Percentiles rank a stretch among this genome's conserved stretches.
Evolutionary conservation across 1,139 yeast species (phyloP).

Genomic region (Nakaseomyces sp.): DNA sequence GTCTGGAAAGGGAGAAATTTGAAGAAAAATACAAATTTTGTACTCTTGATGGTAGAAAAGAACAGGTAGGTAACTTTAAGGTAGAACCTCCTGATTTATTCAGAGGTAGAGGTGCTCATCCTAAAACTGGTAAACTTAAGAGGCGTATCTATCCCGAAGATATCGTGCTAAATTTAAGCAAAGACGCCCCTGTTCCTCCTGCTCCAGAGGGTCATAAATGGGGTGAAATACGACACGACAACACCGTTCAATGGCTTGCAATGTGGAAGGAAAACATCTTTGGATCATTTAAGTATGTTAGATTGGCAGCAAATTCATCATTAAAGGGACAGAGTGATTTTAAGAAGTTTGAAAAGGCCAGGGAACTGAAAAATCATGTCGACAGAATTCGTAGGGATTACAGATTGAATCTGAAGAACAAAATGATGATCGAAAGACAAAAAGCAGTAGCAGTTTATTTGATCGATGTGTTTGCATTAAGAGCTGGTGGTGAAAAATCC

Average conservation of each 20-base stretch:
- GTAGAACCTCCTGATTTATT: constrained; percentile 95
- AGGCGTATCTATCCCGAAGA: constrained; percentile 83
- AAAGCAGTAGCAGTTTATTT: constrained; percentile 90
- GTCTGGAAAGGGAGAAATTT: constrained; percentile 59
- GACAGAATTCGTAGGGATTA: constrained; percentile 71
- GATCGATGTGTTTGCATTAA: constrained; percentile 87
- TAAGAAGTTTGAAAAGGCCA: constrained; percentile 88
- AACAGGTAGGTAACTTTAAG: constrained; percentile 86
- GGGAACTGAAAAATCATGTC: constrained; percentile 68
- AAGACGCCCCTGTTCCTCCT: constrained; percentile 61
- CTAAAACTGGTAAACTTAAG: constrained; percentile 84
- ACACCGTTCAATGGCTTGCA: constrained; percentile 91
- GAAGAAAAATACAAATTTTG: constrained; percentile 84
- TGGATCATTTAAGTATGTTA: constrained; percentile 74
- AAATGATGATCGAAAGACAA: constrained; percentile 78
- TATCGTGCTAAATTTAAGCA: constrained; percentile 73
- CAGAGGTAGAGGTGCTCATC: constrained; percentile 95
- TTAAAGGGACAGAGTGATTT: constrained; percentile 85
- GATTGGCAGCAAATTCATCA: constrained; percentile 87
- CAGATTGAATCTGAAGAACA: constrained; percentile 57
- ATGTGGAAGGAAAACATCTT: constrained; percentile 95
- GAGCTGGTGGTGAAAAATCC: constrained; percentile 98
- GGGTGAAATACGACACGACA: constrained; percentile 86
- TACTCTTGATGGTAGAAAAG: constrained; percentile 75
- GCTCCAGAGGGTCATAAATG: constrained; percentile 85